Evolutionary conservation across 768 basidiomycete species (phyloP).

Genomic region (Chalciporus sphaerocephalus): DNA sequence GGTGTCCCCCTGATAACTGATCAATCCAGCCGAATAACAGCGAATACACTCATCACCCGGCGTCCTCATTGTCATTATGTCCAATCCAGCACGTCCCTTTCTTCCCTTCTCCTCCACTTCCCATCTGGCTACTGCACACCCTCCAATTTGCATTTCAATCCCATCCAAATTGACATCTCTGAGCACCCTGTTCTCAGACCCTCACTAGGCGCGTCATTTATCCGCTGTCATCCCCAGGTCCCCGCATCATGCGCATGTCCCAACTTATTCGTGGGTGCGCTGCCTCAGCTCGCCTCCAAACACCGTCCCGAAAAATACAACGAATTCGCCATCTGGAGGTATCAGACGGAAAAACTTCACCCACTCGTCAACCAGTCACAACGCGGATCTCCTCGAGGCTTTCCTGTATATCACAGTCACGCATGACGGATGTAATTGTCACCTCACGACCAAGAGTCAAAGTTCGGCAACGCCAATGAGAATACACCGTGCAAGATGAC

Average conservation of each 20-base stretch:
- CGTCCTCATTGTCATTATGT: not conserved
- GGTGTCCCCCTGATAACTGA: not conserved
- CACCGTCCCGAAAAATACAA: not conserved
- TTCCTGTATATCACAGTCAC: not conserved
- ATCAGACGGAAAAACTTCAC: not conserved
- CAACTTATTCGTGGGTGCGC: not conserved
- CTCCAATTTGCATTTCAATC: not conserved
- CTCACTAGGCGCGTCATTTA: not conserved
- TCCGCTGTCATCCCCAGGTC: not conserved
- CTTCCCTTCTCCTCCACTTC: not conserved
- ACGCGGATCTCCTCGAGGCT: conserved; percentile 2
- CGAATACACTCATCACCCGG: not conserved
- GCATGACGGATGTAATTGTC: not conserved
- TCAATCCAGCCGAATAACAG: not conserved
- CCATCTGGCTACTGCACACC: not conserved
- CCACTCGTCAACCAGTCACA: not conserved
- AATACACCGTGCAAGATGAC: not conserved
- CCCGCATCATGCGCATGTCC: not conserved
- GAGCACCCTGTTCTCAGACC: not conserved
- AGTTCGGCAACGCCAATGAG: conserved; percentile 10
- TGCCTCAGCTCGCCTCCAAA: not conserved
- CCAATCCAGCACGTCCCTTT: not conserved
- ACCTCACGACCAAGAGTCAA: conserved; percentile 7
- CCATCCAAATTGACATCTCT: not conserved
- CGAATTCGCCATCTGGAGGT: not conserved